These are phyloP conservation scores for Pulveroboletus ravenelii DNA, from an alignment of 768 basidiomycete species.

Conservation along the genomic window DNA sequence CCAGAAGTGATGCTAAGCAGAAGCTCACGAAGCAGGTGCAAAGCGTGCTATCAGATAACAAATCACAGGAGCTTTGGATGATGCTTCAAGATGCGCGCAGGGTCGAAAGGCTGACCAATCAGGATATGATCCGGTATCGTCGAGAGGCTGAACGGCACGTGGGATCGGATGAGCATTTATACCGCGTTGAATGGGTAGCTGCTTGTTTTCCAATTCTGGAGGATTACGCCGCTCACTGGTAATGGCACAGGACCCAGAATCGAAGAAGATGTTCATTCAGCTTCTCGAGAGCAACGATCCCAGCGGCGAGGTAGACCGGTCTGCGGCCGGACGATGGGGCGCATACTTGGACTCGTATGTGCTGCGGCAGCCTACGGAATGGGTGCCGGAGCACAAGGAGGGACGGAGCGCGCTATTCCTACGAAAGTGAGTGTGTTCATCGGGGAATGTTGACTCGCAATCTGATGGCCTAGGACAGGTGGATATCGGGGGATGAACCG, in stretches of 20 bases:
- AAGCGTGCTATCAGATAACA: conserved; percentile 76
- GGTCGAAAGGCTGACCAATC: conserved; percentile 48
- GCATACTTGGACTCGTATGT: conserved; percentile 74
- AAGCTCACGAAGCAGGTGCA: conserved; percentile 59
- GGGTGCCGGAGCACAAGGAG: conserved; percentile 43
- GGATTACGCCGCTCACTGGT: conserved; percentile 7
- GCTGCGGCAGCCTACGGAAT: conserved; percentile 66
- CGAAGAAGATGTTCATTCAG: conserved; percentile 55
- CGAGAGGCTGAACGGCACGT: conserved; percentile 74
- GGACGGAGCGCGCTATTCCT: conserved; percentile 46
- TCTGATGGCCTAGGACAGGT: conserved; percentile 47
- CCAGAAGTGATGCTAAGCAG: background rate
- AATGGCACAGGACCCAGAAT: conserved; percentile 46
- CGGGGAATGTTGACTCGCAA: conserved; percentile 8
- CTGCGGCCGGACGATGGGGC: conserved; percentile 55
- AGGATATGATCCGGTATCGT: conserved; percentile 72
- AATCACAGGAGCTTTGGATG: conserved; percentile 81
- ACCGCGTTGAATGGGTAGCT: conserved; percentile 77
- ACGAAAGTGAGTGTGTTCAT: conserved; percentile 45
- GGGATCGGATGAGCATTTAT: conserved; percentile 71
- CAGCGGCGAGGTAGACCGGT: conserved; percentile 53
- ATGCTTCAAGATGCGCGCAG: conserved; percentile 63
- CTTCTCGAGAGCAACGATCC: conserved; percentile 61
- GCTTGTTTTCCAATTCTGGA: background rate
- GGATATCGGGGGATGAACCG: conserved; percentile 36